Conservation (phyloP, 2,329 filamentous ascomycete species). For the Paecilomyces variotii region DNA sequence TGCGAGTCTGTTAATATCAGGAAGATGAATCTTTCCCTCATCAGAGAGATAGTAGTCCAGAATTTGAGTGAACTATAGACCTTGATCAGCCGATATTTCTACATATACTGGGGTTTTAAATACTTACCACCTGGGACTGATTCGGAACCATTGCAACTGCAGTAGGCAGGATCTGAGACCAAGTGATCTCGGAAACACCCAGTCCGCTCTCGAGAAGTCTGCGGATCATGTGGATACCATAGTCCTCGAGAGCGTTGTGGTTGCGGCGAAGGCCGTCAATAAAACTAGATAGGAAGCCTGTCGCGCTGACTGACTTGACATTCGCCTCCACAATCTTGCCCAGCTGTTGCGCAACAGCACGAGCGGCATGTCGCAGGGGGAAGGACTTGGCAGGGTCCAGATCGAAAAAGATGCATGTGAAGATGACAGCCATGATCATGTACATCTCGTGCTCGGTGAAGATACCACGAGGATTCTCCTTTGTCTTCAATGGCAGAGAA, state of each 20-base stretch:
- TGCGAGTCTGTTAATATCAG: constrained; percentile 55
- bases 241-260: constrained; percentile 51
- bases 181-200: constrained; percentile 58
- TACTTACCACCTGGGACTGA: constrained; percentile 58
- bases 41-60: constrained; percentile 64
- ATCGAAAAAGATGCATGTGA: constrained; percentile 58
- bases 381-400: constrained; percentile 60
- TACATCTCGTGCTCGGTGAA: constrained; percentile 53
- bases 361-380: constrained; percentile 52
- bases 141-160: constrained; percentile 61
- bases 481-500: constrained; percentile 48
- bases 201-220: constrained; percentile 57
- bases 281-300: constrained; percentile 48
- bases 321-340: constrained; percentile 56
- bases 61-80: constrained; percentile 57
- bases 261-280: constrained; percentile 42
- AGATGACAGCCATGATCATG: constrained; percentile 57
- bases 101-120: constrained; percentile 13
- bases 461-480: constrained; percentile 42
- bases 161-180: constrained; percentile 61
- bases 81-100: background rate
- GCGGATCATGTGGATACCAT: constrained; percentile 59
- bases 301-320: constrained; percentile 52
- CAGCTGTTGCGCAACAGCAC: constrained; percentile 51
- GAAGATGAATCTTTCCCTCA: constrained; percentile 47